Conservation (phyloP, 139 green algal species). For the Closterium sp. region DNA sequence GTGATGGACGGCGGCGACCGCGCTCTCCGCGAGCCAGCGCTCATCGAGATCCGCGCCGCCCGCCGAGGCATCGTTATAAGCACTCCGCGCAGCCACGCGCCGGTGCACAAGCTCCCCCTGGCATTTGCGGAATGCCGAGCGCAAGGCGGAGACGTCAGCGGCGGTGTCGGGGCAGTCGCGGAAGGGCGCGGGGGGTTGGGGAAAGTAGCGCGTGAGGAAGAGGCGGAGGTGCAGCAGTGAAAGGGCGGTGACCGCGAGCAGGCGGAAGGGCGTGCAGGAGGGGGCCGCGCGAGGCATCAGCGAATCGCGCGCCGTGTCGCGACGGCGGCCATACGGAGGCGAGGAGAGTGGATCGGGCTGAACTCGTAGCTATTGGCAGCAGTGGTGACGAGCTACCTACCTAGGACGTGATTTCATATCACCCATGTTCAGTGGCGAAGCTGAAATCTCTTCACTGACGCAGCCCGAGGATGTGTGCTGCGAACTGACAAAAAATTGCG, state of each 20-base stretch:
- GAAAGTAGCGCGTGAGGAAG: neutral
- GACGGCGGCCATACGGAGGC: neutral
- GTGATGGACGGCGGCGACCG: neutral
- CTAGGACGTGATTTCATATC: no score
- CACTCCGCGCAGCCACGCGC: neutral
- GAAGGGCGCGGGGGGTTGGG: neutral
- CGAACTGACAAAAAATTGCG: no score
- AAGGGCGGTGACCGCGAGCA: neutral
- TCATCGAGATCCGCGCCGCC: neutral
- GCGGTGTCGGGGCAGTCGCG: neutral
- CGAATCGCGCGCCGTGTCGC: neutral
- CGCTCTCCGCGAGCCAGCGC: neutral
- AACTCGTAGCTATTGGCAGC: neutral
- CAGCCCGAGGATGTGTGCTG: no score
- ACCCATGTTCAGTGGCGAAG: no score
- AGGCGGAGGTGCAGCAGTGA: neutral
- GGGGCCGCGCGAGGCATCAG: neutral
- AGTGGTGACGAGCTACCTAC: neutral
- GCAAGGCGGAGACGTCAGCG: neutral
- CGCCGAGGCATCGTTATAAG: neutral
- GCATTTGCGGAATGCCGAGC: neutral
- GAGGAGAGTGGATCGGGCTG: neutral
- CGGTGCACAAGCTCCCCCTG: neutral
- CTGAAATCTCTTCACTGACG: no score
- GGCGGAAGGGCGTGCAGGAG: neutral